A percentile compares a stretch with the other conserved stretches of the same genome.
phyloP scores from a whole-genome alignment of 2,329 filamentous ascomycete species.

The Cytospora schulzeri region DNA sequence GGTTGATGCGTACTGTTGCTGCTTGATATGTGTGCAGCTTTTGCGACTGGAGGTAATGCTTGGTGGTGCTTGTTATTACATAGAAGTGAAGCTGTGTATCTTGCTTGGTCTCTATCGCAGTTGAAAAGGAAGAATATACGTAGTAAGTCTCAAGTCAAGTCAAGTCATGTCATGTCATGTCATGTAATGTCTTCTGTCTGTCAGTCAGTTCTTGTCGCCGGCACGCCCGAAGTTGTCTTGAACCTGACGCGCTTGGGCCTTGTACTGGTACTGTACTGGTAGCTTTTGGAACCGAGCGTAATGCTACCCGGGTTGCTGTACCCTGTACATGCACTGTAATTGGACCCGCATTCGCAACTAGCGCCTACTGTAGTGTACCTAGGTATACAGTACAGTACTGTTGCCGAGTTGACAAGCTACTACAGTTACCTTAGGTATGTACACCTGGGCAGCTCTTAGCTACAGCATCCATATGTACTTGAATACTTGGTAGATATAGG shows the following conservation, averaged over 20 bases:
- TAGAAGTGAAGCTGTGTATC: background rate
- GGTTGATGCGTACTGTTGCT: background rate
- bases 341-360: background rate
- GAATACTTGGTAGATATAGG: too few species aligned
- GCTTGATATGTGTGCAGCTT: background rate
- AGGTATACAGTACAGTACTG: too few species aligned
- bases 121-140: background rate
- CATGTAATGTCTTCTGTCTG: too few species aligned
- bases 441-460: too few species aligned
- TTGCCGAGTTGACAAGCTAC: too few species aligned
- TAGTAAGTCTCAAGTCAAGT: background rate
- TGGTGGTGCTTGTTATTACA: background rate
- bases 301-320: background rate
- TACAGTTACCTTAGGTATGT: too few species aligned
- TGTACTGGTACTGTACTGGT: background rate
- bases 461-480: too few species aligned
- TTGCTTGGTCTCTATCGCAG: background rate
- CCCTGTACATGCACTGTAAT: too few species aligned
- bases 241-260: constrained; percentile 2
- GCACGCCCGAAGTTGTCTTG: constrained; percentile 1
- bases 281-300: too few species aligned
- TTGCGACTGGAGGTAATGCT: background rate
- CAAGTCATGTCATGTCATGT: too few species aligned
- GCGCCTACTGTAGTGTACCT: too few species aligned
- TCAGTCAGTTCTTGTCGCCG: too few species aligned